Evolutionary conservation across 805 yeast genomes (phyloP).

Genomic region (Suhomyces kilbournensis): DNA sequence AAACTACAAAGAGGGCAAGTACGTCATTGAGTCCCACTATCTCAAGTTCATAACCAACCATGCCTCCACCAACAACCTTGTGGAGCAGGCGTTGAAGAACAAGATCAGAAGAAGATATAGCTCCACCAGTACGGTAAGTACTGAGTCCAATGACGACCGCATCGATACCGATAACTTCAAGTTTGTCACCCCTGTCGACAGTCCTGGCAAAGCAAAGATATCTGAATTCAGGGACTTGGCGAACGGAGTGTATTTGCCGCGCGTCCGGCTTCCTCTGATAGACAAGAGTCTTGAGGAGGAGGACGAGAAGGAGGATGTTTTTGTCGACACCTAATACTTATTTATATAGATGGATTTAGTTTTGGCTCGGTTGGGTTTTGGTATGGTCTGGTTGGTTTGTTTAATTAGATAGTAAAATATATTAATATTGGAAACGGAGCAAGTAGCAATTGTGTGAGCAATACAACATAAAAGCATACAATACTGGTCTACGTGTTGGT

Average conservation of each 20-base stretch:
- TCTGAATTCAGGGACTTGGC: conserved; percentile 7
- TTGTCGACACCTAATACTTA: conserved; percentile 10
- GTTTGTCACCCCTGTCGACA: background rate
- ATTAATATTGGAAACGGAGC: background rate
- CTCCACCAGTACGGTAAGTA: conserved; percentile 9
- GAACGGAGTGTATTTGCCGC: conserved; percentile 9
- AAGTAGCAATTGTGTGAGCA: too few species aligned
- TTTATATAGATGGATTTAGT: background rate
- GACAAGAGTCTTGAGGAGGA: conserved; percentile 16
- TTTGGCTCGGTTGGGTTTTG: background rate
- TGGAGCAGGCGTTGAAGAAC: conserved; percentile 29
- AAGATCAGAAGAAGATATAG: conserved; percentile 21
- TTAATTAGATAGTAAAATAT: background rate
- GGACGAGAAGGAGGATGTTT: conserved; percentile 15
- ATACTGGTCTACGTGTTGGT: background rate
- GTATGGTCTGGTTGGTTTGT: background rate
- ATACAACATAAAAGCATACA: too few species aligned
- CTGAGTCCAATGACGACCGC: conserved; percentile 6
- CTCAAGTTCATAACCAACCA: conserved; percentile 35
- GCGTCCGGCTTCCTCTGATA: conserved; percentile 9
- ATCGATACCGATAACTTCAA: conserved; percentile 1
- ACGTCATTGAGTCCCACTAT: conserved; percentile 39
- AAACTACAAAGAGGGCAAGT: conserved; percentile 43
- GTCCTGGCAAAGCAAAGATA: background rate
- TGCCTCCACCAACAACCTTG: conserved; percentile 29